phyloP scores from a whole-genome alignment of 129 eudicot genomes.

The Chrysanthemum makinoi region DNA sequence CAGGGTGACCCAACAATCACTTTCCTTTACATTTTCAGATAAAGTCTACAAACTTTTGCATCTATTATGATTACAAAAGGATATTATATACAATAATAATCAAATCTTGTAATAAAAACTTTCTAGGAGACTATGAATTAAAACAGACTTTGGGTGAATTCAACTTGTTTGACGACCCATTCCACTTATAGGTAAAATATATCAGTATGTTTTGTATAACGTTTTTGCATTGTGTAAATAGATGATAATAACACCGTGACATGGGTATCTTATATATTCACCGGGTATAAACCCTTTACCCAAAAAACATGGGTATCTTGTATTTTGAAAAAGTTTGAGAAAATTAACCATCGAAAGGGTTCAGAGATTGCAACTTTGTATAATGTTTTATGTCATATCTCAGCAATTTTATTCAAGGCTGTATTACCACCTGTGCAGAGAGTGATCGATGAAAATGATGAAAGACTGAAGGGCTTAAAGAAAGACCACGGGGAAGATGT shows the following conservation, averaged over 20 bases:
- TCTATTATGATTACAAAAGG: too few species aligned
- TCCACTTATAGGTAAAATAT: too few species aligned
- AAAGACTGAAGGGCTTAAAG: conserved; percentile 54
- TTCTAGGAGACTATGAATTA: too few species aligned
- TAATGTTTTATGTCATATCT: background rate
- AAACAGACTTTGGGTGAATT: too few species aligned
- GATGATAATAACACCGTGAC: background rate
- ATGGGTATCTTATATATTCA: background rate
- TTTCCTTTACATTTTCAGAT: too few species aligned
- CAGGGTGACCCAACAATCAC: too few species aligned
- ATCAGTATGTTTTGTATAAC: too few species aligned
- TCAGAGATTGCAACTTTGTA: background rate
- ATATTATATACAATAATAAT: too few species aligned
- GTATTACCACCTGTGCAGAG: conserved; percentile 34
- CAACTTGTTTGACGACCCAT: too few species aligned
- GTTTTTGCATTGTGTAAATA: background rate
- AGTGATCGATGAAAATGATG: conserved; percentile 56
- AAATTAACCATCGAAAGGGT: background rate
- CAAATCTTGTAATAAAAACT: too few species aligned
- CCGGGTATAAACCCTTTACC: too few species aligned
- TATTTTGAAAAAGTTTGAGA: background rate
- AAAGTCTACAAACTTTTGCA: too few species aligned
- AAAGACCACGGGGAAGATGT: conserved; percentile 51
- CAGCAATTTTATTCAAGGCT: background rate
- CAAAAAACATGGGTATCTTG: background rate